Conservation (phyloP, 257 asterid genomes). For the Petrea volubilis region DNA sequence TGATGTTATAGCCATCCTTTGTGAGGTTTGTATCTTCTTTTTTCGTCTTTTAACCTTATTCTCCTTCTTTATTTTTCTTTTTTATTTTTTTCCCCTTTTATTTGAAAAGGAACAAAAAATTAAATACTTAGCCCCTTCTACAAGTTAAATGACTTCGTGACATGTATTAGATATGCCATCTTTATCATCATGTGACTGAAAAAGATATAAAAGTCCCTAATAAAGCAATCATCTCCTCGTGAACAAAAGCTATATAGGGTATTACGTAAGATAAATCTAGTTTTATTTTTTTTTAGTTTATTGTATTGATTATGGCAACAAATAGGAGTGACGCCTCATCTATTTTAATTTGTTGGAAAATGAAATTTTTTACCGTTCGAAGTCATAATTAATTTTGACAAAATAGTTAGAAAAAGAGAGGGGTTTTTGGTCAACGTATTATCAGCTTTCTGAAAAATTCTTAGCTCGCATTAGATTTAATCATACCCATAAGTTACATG, state of each 20-base stretch:
- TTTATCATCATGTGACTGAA: conserved; percentile 24
- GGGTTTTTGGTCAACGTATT: too few relatives aligned
- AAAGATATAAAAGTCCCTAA: conserved; percentile 8
- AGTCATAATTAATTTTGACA: not conserved
- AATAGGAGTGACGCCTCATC: not conserved
- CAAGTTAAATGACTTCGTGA: conserved; percentile 23
- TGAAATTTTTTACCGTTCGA: not conserved
- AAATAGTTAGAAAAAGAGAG: too few relatives aligned
- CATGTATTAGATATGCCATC: not conserved
- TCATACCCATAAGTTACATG: too few relatives aligned
- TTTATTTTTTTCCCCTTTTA: not conserved
- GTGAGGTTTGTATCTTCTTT: not conserved
- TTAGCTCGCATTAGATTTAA: too few relatives aligned
- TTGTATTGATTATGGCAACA: not conserved
- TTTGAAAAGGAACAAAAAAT: not conserved
- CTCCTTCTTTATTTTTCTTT: not conserved
- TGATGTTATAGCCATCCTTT: not conserved
- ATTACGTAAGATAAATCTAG: not conserved
- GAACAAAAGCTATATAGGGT: not conserved
- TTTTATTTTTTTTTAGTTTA: not conserved
- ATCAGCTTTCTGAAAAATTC: too few relatives aligned
- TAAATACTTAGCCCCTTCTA: conserved; percentile 21
- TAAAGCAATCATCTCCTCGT: conserved; percentile 19
- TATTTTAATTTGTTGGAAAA: not conserved
- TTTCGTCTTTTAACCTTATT: conserved; percentile 9